Evolutionary conservation across 106 monocot genomes (phyloP).

Genomic region (Allium sativum): DNA sequence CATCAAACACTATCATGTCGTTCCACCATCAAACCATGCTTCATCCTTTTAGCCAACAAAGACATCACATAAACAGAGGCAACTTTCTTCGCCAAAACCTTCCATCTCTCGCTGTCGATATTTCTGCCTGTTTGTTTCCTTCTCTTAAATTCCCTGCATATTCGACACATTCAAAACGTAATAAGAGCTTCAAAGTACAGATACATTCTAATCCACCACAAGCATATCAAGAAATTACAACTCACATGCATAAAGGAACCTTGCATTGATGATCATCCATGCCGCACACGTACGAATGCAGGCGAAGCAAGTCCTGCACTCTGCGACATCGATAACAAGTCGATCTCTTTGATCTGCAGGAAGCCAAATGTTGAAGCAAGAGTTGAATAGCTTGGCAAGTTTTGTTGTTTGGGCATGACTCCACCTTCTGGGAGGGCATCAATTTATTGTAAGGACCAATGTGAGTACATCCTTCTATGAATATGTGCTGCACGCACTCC

Average conservation of each 20-base stretch:
- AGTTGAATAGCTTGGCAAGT: constrained; percentile 29
- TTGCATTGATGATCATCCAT: constrained; percentile 32
- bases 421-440: background rate
- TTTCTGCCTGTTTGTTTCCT: constrained; percentile 33
- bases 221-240: background rate
- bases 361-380: constrained; percentile 52
- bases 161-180: background rate
- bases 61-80: constrained; percentile 34
- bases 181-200: background rate
- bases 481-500: constrained; percentile 63
- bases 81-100: constrained; percentile 53
- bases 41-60: constrained; percentile 25
- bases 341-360: constrained; percentile 19
- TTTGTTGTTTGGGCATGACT: background rate
- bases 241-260: constrained; percentile 27
- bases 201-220: too few relatives aligned
- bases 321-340: constrained; percentile 52
- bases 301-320: constrained; percentile 69
- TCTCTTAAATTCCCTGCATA: constrained; percentile 59
- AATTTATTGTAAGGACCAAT: background rate
- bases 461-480: constrained; percentile 12
- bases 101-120: constrained; percentile 37
- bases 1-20: too few relatives aligned
- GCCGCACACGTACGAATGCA: constrained; percentile 58
- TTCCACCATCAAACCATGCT: constrained; percentile 4